Conservation (phyloP, 495 filamentous ascomycete genomes). For the Neurospora tetrasperma region DNA sequence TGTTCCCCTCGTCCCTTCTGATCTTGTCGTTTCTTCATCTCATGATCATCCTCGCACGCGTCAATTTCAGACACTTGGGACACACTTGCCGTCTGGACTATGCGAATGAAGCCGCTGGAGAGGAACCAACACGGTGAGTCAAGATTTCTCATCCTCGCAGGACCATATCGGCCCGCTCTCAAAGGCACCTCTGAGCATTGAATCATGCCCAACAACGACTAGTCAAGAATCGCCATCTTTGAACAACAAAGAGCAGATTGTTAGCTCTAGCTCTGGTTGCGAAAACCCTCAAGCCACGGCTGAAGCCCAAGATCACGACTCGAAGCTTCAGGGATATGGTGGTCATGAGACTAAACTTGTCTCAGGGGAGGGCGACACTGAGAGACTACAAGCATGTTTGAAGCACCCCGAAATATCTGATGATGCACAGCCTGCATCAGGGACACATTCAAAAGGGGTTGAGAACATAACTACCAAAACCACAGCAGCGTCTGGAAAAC, state of each 20-base stretch:
- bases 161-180: not conserved
- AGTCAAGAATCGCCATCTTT: not conserved
- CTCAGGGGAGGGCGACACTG: not conserved
- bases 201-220: not conserved
- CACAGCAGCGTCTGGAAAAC: not conserved
- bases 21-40: not conserved
- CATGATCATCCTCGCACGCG: not conserved
- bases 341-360: not conserved
- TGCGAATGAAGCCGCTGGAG: not conserved
- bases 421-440: not conserved
- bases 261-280: not conserved
- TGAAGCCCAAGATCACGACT: not conserved
- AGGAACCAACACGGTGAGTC: not conserved
- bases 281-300: not conserved
- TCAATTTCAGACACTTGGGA: not conserved
- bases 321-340: not conserved
- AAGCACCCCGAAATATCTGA: not conserved
- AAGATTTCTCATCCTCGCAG: not conserved
- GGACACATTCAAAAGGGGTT: not conserved
- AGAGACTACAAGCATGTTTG: not conserved
- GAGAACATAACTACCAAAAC: not conserved
- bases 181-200: not conserved
- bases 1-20: not conserved
- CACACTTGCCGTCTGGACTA: not conserved
- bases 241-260: not conserved